Evolutionary conservation across 306 rosid genomes (phyloP).

Genomic region (Lathyrus oleraceus): DNA sequence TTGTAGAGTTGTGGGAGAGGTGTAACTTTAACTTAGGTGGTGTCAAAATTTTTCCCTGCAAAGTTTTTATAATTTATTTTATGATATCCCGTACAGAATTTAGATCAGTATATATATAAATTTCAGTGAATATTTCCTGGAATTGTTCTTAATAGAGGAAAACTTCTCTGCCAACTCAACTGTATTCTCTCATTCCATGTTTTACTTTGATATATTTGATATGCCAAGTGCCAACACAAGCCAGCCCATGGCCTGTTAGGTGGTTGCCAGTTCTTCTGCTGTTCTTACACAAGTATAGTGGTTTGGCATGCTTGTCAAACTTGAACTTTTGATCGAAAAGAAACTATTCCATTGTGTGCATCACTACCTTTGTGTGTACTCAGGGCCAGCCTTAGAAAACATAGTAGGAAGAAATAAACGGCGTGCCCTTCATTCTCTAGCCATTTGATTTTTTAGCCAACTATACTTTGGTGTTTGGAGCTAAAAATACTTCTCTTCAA

Average conservation of each 20-base stretch:
- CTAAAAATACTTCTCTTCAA: too few relatives aligned
- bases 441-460: too few relatives aligned
- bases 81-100: constrained; percentile 39
- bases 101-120: constrained; percentile 40
- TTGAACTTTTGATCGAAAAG: background rate
- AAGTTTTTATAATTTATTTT: constrained; percentile 49
- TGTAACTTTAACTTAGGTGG: constrained; percentile 69
- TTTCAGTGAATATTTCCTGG: constrained; percentile 37
- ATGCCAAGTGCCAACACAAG: background rate
- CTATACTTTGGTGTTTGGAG: too few relatives aligned
- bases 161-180: constrained; percentile 1
- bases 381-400: too few relatives aligned
- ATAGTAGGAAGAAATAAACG: too few relatives aligned
- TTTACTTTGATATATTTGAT: background rate
- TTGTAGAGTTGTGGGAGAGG: constrained; percentile 72
- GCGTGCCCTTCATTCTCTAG: too few relatives aligned
- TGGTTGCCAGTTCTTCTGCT: background rate
- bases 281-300: background rate
- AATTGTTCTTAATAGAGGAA: constrained; percentile 29
- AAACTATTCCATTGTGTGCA: too few relatives aligned
- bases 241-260: background rate
- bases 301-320: background rate
- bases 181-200: background rate
- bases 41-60: constrained; percentile 25
- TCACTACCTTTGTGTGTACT: too few relatives aligned